phyloP scores from a whole-genome alignment of 257 asterid species.

The Solanum habrochaites region DNA sequence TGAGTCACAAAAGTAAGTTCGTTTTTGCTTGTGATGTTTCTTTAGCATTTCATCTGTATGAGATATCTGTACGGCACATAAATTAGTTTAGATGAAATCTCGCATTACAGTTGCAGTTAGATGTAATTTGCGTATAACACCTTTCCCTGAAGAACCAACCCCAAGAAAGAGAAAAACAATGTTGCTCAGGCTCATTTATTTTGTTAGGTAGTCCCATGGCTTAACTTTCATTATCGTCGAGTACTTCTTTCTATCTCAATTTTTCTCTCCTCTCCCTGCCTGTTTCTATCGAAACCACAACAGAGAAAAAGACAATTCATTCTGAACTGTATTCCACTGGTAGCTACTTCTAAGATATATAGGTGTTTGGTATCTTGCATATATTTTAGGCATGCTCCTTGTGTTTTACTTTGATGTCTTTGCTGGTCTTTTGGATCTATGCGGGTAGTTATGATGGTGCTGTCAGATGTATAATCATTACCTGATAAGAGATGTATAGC shows the following conservation, averaged over 20 bases:
- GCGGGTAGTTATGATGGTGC: neutral
- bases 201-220: neutral
- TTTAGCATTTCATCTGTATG: neutral
- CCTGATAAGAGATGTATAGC: neutral
- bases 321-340: neutral
- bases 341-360: neutral
- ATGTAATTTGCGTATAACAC: neutral
- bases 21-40: neutral
- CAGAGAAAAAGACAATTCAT: neutral
- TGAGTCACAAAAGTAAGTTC: constrained; percentile 86
- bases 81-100: neutral
- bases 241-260: neutral
- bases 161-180: neutral
- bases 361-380: neutral
- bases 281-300: neutral
- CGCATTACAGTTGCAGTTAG: neutral
- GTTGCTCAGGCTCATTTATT: neutral
- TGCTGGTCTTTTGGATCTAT: neutral
- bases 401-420: neutral
- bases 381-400: neutral
- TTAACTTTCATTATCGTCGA: neutral
- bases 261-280: neutral
- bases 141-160: neutral
- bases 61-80: neutral
- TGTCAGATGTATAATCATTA: neutral